phyloP scores from a whole-genome alignment of 305 asterid genomes.

The Petunia hybrid region DNA sequence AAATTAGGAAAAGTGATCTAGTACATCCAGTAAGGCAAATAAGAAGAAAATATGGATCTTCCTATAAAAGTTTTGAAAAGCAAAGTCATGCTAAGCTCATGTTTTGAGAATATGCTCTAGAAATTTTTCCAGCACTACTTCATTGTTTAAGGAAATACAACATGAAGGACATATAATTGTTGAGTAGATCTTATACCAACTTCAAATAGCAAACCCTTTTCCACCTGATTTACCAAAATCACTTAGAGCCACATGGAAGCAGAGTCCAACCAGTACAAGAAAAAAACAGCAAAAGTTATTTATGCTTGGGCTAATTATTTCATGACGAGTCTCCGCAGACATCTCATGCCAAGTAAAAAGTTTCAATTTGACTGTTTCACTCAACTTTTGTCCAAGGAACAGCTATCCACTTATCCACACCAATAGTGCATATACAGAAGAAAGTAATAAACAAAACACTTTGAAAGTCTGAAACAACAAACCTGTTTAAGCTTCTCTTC shows the following conservation, averaged over 20 bases:
- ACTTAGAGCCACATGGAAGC: background rate
- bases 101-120: background rate
- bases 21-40: background rate
- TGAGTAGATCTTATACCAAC: slow-evolving; percentile 11
- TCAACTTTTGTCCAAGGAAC: background rate
- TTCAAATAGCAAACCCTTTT: background rate
- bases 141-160: background rate
- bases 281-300: background rate
- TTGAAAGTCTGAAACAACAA: slow-evolving; percentile 27
- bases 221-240: slow-evolving; percentile 20
- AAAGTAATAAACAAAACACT: background rate
- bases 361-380: slow-evolving; percentile 9
- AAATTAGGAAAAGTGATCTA: background rate
- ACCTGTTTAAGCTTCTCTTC: slow-evolving; percentile 87
- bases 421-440: background rate
- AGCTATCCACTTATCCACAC: slow-evolving; percentile 18
- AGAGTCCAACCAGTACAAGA: slow-evolving; percentile 11
- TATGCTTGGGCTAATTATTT: background rate
- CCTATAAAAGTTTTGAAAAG: background rate
- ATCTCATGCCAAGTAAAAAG: slow-evolving; percentile 18
- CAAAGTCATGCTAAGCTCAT: slow-evolving; percentile 18
- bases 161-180: background rate
- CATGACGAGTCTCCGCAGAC: background rate
- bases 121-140: slow-evolving; percentile 17
- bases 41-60: slow-evolving; percentile 20